phyloP scores from a whole-genome alignment of 2,329 filamentous ascomycete species.

The Pseudogymnoascus pannorum region DNA sequence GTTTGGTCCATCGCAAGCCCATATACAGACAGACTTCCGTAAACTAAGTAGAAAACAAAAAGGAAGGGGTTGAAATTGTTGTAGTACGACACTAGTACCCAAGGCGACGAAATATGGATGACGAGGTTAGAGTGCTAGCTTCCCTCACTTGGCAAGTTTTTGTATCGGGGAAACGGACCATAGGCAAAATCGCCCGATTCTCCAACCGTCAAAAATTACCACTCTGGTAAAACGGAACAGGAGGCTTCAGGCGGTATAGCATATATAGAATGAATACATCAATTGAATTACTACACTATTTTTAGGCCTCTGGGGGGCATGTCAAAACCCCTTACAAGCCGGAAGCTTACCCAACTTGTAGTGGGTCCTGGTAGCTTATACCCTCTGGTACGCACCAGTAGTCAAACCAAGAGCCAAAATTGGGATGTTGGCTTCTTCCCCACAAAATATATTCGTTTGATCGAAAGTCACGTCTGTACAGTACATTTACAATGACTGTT shows the following conservation, averaged over 20 bases:
- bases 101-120: neutral
- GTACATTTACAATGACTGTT: too few species aligned
- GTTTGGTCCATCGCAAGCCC: neutral
- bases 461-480: too few species aligned
- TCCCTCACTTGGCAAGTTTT: neutral
- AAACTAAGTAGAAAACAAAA: neutral
- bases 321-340: too few species aligned
- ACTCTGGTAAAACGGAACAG: neutral
- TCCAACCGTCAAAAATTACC: neutral
- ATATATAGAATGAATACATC: neutral
- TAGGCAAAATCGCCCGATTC: neutral
- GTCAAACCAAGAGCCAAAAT: too few species aligned
- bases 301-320: too few species aligned
- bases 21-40: neutral
- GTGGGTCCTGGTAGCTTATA: too few species aligned
- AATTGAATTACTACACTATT: too few species aligned
- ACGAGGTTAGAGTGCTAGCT: neutral
- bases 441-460: too few species aligned
- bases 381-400: too few species aligned
- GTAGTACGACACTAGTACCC: neutral
- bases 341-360: too few species aligned
- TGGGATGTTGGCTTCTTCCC: too few species aligned
- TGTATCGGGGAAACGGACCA: too few species aligned
- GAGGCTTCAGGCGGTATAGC: neutral
- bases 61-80: neutral